Base-by-base conservation (phyloP, 1,284 basidiomycete species). In the Marasmius oreades region DNA sequence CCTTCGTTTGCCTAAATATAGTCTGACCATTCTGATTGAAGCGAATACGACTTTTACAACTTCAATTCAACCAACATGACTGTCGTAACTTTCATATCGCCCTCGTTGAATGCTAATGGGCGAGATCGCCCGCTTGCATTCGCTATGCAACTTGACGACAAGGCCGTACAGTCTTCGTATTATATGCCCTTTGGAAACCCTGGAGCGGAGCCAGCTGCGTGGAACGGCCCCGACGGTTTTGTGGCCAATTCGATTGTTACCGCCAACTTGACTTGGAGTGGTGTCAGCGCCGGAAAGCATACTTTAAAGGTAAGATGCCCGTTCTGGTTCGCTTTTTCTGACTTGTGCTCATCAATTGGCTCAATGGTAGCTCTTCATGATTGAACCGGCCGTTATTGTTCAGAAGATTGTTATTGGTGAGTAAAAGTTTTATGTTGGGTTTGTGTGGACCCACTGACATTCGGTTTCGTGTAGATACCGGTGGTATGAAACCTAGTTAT, bases 21-120 rank as follows among this genome's bases (percentile, higher is more conserved):
- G 22, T 36, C 11, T 55, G 48, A 33, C 24, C 24, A 24, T 23
- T 48, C 42, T 42, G 39, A 1, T 18, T n/a, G 5, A 6, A 42
- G 80, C 24, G 79, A 82, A 68, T 88, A 88, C 66, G 84, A 87
- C 66, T 88, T 89, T 67, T 83, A 73, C 69, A 81, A 75, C 46
- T 84, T 85, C 72, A 71, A 68, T 20, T 64, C 67, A 23, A 69
- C 68, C 24, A 78, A 78, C 39, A 69, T 80, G 20, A 81, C 76
- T 37, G 72, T 82, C 20, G 82, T 75, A 4, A 71, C 79, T 6
- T 73, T 75, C 52, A 73, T 86, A n/a, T 80, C 84, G 0, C 85
- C 86, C 0, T 78, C 82, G 0, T 70, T 85, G 54, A 89, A 89
- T 64, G 76, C 78, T 14, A 71, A 81, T 46, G 81, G 78, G 1